Evolutionary conservation across 805 yeast genomes (phyloP), one percentile per base, ranked within the genome.

Genomic region (Helenozyma baotianmanensis): DNA sequence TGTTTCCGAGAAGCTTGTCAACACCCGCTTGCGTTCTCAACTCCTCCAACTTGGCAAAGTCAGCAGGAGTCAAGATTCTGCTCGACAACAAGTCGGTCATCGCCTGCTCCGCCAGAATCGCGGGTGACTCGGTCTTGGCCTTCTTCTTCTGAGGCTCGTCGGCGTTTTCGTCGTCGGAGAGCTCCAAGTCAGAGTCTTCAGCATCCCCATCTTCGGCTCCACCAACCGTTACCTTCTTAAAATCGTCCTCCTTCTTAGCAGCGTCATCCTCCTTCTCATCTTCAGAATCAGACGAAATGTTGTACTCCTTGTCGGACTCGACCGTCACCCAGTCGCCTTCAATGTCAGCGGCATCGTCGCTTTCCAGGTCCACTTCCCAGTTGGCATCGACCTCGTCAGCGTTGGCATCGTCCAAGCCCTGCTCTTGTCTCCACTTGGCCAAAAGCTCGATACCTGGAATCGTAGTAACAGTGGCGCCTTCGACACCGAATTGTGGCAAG

Each of bases 311-410:
- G 51, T 84, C 96, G 38, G 87, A 80, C 24, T 86, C 92, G 23
- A 89, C 79, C 30, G 74, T 78, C 33, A 86, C 78, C 98, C 98
- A 90, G n/a, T 83, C 94, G 38, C 92, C 95, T 27, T 84, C 96
- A 33, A 79, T 68, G 24, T 78, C 88, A 21, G 63, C 58, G 23
- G 51, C 76, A 5, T 64, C 72, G 8, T 43, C 53, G 12, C 64
- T 72, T 14, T 69, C 78, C 29, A 71, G 76, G 28, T 74, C 78
- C 28, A 78, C 80, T 56, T 80, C 79, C 58, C 78, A 80, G 29
- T 70, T 82, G 15, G 62, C 78, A 30, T 53, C 57, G 33, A 70
- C 75, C 18, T 71, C 75, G 13, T 70, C 80, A 17, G 72, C 68
- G 12, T 41, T 42, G n/a, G 64, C 74, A 36, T 67, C 76, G 9